Conservation (phyloP, 2,329 filamentous ascomycete genomes). For the Clarireedia paspali region DNA sequence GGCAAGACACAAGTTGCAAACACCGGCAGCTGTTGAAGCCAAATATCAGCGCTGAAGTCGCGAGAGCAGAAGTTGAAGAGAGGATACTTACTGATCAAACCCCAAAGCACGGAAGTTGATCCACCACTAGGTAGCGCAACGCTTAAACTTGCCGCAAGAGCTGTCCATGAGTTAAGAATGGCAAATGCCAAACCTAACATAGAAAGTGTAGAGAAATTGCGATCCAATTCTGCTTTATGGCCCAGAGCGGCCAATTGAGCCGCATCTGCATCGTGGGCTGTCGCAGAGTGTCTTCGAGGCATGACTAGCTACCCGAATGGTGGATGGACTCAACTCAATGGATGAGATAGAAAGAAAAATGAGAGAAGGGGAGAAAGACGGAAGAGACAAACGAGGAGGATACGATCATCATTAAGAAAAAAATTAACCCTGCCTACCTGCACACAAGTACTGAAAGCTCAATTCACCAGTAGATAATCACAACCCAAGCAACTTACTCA, state of each 20-base stretch:
- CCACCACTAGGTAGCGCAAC: constrained; percentile 64
- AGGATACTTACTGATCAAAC: constrained; percentile 37
- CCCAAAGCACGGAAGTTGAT: constrained; percentile 66
- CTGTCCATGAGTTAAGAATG: constrained; percentile 51
- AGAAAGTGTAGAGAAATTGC: constrained; percentile 46
- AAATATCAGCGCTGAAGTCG: background rate
- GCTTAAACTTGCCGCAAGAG: constrained; percentile 35
- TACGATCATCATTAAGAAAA: background rate
- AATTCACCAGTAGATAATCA: too few relatives aligned
- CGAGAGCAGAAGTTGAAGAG: background rate
- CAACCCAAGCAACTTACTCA: too few relatives aligned
- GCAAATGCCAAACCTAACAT: constrained; percentile 54
- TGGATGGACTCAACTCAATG: background rate
- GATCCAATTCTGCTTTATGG: constrained; percentile 40
- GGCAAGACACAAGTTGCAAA: constrained; percentile 44
- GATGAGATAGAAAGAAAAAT: background rate
- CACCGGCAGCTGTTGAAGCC: constrained; percentile 36
- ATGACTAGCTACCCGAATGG: background rate
- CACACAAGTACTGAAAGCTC: background rate
- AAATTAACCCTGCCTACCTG: background rate
- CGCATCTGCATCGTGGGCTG: constrained; percentile 13
- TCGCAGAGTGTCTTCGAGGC: background rate
- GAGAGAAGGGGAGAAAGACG: background rate
- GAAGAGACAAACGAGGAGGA: background rate
- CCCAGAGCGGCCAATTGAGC: constrained; percentile 47